A percentile compares a stretch with the other conserved stretches of the same genome.
Evolutionary conservation across 2,329 filamentous ascomycete species (phyloP).

Genomic region (Neoascochyta sp.): DNA sequence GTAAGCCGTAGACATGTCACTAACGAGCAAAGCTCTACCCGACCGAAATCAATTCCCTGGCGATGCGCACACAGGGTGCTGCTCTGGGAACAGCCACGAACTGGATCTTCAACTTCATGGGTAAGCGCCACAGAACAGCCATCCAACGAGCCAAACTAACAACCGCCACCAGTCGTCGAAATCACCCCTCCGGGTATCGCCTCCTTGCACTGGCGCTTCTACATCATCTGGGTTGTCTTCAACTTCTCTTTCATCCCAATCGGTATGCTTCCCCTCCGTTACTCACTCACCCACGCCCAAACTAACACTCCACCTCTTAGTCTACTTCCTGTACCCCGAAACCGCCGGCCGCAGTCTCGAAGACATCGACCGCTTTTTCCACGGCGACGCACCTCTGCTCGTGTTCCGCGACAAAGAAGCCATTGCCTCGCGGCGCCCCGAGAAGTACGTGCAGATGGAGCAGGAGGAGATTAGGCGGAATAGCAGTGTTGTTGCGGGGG

Average conservation of each 20-base stretch:
- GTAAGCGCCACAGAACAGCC: too few species aligned
- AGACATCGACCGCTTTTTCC: slow-evolving; percentile 30
- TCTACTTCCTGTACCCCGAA: slow-evolving; percentile 31
- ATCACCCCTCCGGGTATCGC: slow-evolving; percentile 47
- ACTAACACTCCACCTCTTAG: slow-evolving; percentile 6
- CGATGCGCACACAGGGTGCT: slow-evolving; percentile 49
- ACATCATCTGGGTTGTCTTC: slow-evolving; percentile 46
- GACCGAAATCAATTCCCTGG: slow-evolving; percentile 49
- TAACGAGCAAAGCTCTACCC: slow-evolving; percentile 36
- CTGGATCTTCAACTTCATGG: slow-evolving; percentile 48
- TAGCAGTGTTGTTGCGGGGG: slow-evolving; percentile 18
- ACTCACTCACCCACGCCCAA: neutral
- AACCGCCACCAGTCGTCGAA: slow-evolving; percentile 22
- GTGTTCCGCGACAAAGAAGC: slow-evolving; percentile 50
- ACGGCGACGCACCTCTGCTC: slow-evolving; percentile 33
- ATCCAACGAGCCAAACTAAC: too few species aligned
- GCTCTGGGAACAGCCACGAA: slow-evolving; percentile 51
- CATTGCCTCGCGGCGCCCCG: slow-evolving; percentile 44
- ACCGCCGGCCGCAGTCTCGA: slow-evolving; percentile 30
- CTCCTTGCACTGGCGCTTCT: slow-evolving; percentile 42
- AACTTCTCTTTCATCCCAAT: slow-evolving; percentile 49
- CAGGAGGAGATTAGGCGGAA: slow-evolving; percentile 24
- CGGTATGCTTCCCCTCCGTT: slow-evolving; percentile 6
- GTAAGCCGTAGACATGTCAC: neutral
- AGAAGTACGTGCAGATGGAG: slow-evolving; percentile 46